A percentile compares a stretch with the other conserved stretches of the same genome.
Conservation (phyloP, 352 stramenopile species). For the Pythium scleroteichum region DNA sequence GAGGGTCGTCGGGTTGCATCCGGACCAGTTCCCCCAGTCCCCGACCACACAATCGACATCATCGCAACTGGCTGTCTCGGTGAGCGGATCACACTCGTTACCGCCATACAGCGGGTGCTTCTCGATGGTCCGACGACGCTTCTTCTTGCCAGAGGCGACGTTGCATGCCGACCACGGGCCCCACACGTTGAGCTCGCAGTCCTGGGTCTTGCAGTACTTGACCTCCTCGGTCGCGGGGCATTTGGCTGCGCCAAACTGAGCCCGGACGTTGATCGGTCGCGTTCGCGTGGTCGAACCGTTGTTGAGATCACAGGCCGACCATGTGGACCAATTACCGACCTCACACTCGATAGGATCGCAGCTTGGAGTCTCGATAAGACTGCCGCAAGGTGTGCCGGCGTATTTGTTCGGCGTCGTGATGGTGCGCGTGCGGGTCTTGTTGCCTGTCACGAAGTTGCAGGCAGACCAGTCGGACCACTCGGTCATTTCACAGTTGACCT, state of each 20-base stretch:
- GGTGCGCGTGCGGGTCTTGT: conserved; percentile 43
- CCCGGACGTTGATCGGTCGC: conserved; percentile 30
- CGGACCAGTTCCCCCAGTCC: conserved; percentile 53
- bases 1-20: conserved; percentile 35
- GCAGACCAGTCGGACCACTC: conserved; percentile 41
- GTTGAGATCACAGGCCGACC: conserved; percentile 33
- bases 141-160: conserved; percentile 31
- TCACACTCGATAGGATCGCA: conserved; percentile 44
- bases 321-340: conserved; percentile 37
- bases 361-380: conserved; percentile 21
- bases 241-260: conserved; percentile 34
- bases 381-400: conserved; percentile 28
- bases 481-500: conserved; percentile 33
- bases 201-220: conserved; percentile 32
- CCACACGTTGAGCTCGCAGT: conserved; percentile 51
- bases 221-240: conserved; percentile 32
- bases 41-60: conserved; percentile 40
- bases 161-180: conserved; percentile 30
- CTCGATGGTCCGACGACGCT: conserved; percentile 35
- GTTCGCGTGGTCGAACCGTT: conserved; percentile 32
- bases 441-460: conserved; percentile 43
- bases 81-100: conserved; percentile 38
- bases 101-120: conserved; percentile 42
- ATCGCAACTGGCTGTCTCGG: conserved; percentile 43
- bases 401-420: conserved; percentile 29